phyloP scores from a whole-genome alignment of 2,329 filamentous ascomycete genomes.

The Fusarium sp. region DNA sequence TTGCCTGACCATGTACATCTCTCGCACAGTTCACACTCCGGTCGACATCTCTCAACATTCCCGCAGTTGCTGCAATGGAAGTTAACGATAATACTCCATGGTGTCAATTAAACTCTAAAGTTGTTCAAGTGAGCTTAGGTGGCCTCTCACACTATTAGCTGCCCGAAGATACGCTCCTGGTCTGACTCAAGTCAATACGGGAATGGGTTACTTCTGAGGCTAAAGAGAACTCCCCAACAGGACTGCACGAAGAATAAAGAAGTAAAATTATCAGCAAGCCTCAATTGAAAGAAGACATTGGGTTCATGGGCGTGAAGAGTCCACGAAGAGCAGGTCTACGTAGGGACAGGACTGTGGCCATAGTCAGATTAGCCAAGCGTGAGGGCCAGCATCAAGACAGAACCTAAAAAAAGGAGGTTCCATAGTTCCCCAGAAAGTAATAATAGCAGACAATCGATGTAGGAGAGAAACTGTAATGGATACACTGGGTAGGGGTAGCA shows the following conservation, averaged over 20 bases:
- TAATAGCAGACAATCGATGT: accelerated
- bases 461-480: neutral
- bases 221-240: neutral
- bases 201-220: too few relatives aligned
- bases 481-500: accelerated
- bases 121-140: neutral
- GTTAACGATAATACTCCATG: neutral
- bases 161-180: too few relatives aligned
- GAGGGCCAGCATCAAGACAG: neutral
- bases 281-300: neutral
- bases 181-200: too few relatives aligned
- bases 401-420: neutral
- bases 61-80: neutral
- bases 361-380: neutral
- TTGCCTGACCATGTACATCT: neutral
- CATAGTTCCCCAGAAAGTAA: neutral
- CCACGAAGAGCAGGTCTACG: neutral
- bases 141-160: neutral
- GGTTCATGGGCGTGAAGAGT: neutral
- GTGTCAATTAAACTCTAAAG: neutral
- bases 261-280: neutral
- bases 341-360: neutral
- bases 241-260: neutral
- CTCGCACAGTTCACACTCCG: neutral
- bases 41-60: neutral